phyloP scores from a whole-genome alignment of 805 yeast species.

The Candida krabiensis region DNA sequence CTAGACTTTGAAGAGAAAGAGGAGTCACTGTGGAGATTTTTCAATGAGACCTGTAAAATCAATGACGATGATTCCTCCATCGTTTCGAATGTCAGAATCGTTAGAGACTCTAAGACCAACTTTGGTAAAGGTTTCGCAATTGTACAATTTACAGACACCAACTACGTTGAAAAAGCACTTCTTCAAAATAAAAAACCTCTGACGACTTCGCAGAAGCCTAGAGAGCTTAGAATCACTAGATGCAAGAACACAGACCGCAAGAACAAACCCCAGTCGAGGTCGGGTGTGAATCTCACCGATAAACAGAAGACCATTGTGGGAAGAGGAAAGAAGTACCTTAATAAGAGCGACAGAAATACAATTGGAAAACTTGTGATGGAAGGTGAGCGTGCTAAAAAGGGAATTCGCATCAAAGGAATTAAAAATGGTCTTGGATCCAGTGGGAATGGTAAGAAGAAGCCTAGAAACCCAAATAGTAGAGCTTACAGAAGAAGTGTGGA shows the following conservation, averaged over 20 bases:
- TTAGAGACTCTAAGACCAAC: conserved; percentile 91
- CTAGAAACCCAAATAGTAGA: conserved; percentile 54
- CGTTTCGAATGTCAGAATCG: conserved; percentile 84
- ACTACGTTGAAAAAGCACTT: conserved; percentile 79
- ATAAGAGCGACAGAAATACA: conserved; percentile 75
- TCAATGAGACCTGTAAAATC: conserved; percentile 43
- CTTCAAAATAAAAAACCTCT: conserved; percentile 69
- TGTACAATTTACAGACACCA: conserved; percentile 77
- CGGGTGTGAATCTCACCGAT: conserved; percentile 38
- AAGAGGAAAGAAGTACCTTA: conserved; percentile 71
- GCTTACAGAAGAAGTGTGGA: conserved; percentile 50
- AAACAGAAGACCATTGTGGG: conserved; percentile 77
- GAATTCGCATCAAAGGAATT: conserved; percentile 58
- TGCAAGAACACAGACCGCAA: conserved; percentile 46
- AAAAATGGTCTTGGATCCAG: conserved; percentile 49
- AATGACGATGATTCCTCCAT: conserved; percentile 44
- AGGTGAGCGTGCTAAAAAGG: conserved; percentile 78
- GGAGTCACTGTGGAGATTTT: conserved; percentile 84
- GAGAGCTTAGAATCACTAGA: conserved; percentile 78
- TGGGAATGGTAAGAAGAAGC: conserved; percentile 49
- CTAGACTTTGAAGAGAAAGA: conserved; percentile 91
- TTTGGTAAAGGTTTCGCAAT: conserved; percentile 97
- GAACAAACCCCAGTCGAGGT: conserved; percentile 13
- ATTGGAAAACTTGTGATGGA: conserved; percentile 63
- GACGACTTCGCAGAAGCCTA: conserved; percentile 36